These are phyloP conservation scores for Cyberlindnera mississippiensis DNA, from an alignment of 805 yeast genomes.

Conservation along the genomic window DNA sequence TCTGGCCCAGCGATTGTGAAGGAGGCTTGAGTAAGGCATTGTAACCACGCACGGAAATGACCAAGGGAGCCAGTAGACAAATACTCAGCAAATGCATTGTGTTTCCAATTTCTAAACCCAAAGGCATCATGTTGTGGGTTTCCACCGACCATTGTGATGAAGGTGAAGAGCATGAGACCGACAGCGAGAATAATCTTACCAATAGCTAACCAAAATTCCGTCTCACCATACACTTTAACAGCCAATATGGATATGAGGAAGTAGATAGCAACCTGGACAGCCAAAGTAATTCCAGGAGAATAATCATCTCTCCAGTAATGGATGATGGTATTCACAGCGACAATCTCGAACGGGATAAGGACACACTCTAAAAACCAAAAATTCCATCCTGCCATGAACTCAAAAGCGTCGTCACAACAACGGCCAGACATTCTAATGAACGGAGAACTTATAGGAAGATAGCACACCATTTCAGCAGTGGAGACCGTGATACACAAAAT, in stretches of 20 bases:
- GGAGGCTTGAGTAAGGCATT: conserved; percentile 65
- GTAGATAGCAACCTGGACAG: conserved; percentile 53
- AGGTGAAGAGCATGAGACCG: conserved; percentile 38
- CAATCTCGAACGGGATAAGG: too few species aligned
- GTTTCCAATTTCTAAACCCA: conserved; percentile 71
- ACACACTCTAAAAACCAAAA: too few species aligned
- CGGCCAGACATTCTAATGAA: too few species aligned
- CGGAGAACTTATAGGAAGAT: too few species aligned
- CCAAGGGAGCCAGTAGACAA: conserved; percentile 55
- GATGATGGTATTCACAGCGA: too few species aligned
- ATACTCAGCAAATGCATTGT: conserved; percentile 57
- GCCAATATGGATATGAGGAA: conserved; percentile 42
- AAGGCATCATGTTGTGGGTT: conserved; percentile 69
- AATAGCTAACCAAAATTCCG: conserved; percentile 47
- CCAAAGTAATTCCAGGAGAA: conserved; percentile 57
- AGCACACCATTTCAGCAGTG: conserved; percentile 63
- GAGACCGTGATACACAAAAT: conserved; percentile 71
- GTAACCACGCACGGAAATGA: conserved; percentile 66
- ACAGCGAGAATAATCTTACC: conserved; percentile 48
- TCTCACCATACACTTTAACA: conserved; percentile 53
- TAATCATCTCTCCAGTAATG: too few species aligned
- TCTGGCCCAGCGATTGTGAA: conserved; percentile 88
- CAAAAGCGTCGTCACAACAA: too few species aligned
- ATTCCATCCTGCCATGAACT: too few species aligned
- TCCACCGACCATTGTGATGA: conserved; percentile 72